A percentile compares a stretch with the other conserved stretches of the same genome.
Evolutionary conservation across 306 rosid species (phyloP).

Genomic region (Benincasa hispida): DNA sequence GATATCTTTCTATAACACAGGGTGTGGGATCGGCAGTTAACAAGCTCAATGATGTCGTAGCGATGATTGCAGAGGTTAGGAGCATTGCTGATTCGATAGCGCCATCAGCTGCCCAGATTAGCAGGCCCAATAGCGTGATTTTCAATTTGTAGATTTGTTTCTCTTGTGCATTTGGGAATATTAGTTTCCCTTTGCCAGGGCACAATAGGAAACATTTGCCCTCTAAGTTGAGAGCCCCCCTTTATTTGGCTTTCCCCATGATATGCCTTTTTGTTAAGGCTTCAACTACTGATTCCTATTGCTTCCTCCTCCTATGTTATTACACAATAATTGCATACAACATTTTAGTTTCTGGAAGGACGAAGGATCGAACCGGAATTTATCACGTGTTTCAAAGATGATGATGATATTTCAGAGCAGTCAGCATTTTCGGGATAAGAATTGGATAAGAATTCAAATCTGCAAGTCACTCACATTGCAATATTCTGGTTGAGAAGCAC

Average conservation of each 20-base stretch:
- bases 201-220: not conserved
- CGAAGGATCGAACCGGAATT: not conserved
- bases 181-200: not conserved
- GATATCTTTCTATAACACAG: constrained; percentile 22
- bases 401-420: not conserved
- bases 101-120: constrained; percentile 11
- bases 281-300: not conserved
- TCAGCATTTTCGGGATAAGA: not conserved
- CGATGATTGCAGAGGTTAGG: constrained; percentile 85
- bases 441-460: not conserved
- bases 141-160: not conserved
- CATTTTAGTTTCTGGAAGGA: not conserved
- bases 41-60: constrained; percentile 69
- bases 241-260: not conserved
- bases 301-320: not conserved
- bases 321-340: not conserved
- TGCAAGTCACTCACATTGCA: not conserved
- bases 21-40: constrained; percentile 89
- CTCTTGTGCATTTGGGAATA: not conserved
- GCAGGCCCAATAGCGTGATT: constrained; percentile 13
- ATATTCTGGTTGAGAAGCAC: not conserved
- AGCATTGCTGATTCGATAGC: constrained; percentile 62
- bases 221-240: not conserved
- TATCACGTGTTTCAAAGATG: not conserved
- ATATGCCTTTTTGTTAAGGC: not conserved